Evolutionary conservation across 2,329 filamentous ascomycete species (phyloP).

Genomic region (Fusarium oligoseptatum): DNA sequence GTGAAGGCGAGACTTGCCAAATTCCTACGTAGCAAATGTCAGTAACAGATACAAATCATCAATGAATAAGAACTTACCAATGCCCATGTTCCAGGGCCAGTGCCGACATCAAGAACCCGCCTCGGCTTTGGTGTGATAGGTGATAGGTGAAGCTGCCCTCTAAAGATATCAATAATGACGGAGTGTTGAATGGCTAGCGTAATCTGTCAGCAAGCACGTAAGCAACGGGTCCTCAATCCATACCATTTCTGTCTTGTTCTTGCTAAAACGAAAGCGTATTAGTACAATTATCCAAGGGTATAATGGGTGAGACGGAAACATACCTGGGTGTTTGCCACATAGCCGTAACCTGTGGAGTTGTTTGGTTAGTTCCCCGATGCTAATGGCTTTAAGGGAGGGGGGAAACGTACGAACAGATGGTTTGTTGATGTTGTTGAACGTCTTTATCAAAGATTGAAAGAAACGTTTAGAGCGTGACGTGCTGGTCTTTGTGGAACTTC

Average conservation of each 20-base stretch:
- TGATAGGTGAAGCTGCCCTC: constrained; percentile 38
- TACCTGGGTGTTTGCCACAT: constrained; percentile 40
- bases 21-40: constrained; percentile 30
- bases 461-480: constrained; percentile 40
- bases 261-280: constrained; percentile 28
- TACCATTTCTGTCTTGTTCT: constrained; percentile 45
- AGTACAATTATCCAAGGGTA: constrained; percentile 15
- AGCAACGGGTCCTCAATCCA: neutral
- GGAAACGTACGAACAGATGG: constrained; percentile 35
- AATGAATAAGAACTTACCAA: constrained; percentile 19
- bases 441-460: constrained; percentile 38
- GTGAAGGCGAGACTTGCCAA: constrained; percentile 21
- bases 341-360: constrained; percentile 32
- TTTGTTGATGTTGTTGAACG: constrained; percentile 41
- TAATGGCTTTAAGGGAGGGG: constrained; percentile 1
- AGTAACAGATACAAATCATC: neutral
- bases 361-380: constrained; percentile 14
- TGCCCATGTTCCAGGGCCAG: constrained; percentile 39
- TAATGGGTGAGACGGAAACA: neutral
- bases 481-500: constrained; percentile 12
- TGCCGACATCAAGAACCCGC: constrained; percentile 38
- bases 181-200: constrained; percentile 40
- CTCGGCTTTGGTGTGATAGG: constrained; percentile 33
- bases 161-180: constrained; percentile 39
- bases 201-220: constrained; percentile 21